Percentiles rank a stretch among this genome's conserved stretches.
Conservation (phyloP, 2,329 filamentous ascomycete genomes). For the Trichoderma harzianum region DNA sequence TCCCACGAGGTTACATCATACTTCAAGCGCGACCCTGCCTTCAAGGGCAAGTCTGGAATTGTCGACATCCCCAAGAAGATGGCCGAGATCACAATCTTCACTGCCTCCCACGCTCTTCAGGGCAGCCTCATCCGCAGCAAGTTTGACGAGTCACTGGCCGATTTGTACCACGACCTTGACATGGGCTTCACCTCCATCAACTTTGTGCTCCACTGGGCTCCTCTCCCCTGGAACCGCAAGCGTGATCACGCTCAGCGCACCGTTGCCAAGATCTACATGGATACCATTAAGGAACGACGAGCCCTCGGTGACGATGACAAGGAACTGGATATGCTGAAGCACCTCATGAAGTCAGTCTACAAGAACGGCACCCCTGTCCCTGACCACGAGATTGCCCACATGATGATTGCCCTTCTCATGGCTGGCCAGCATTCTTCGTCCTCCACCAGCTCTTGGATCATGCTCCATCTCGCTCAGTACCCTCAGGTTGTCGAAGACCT, state of each 20-base stretch:
- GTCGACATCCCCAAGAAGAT: conserved; percentile 72
- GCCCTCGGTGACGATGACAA: conserved; percentile 47
- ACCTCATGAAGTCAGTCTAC: conserved; percentile 80
- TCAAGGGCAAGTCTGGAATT: conserved; percentile 65
- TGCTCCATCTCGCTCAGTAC: conserved; percentile 73
- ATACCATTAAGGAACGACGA: conserved; percentile 73
- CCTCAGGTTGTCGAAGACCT: conserved; percentile 78
- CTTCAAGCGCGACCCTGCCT: conserved; percentile 62
- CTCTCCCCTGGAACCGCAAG: conserved; percentile 81
- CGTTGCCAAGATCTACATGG: conserved; percentile 77
- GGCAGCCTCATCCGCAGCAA: conserved; percentile 76
- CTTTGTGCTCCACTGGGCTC: conserved; percentile 85
- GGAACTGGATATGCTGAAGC: conserved; percentile 79
- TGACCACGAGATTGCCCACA: conserved; percentile 81
- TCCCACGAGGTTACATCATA: conserved; percentile 70
- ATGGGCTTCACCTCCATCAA: conserved; percentile 88
- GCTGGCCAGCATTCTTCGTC: conserved; percentile 87
- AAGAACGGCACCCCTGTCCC: conserved; percentile 78
- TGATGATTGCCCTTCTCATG: conserved; percentile 94
- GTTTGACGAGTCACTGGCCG: conserved; percentile 77
- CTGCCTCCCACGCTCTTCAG: conserved; percentile 80
- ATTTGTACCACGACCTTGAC: conserved; percentile 83
- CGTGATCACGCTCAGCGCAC: conserved; percentile 77
- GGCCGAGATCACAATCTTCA: conserved; percentile 87
- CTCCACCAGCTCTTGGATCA: conserved; percentile 79